These are phyloP conservation scores for Globisporangium spinosum DNA, from an alignment of 352 stramenopile species.

Conservation along the genomic window DNA sequence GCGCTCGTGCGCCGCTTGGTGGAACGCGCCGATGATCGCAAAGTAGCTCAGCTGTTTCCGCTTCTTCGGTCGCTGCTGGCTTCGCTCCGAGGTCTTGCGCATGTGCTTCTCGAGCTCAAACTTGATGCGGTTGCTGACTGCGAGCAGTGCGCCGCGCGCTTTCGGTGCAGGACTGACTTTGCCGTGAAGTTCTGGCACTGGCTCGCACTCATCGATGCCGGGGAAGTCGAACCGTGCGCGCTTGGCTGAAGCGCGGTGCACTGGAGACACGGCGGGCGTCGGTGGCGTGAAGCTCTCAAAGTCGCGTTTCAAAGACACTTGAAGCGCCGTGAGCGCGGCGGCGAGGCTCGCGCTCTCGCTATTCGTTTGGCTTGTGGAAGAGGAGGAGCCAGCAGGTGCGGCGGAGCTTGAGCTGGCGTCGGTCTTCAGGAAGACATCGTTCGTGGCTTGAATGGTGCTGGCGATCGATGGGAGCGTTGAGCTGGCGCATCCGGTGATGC, in stretches of 20 bases:
- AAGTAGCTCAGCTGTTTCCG: slow-evolving; percentile 77
- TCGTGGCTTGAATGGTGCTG: not conserved
- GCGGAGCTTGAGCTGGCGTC: slow-evolving; percentile 8
- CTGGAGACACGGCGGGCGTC: slow-evolving; percentile 64
- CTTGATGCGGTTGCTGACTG: slow-evolving; percentile 70
- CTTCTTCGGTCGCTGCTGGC: slow-evolving; percentile 43
- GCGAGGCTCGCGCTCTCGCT: slow-evolving; percentile 48
- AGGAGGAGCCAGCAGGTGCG: slow-evolving; percentile 12
- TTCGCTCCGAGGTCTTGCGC: slow-evolving; percentile 44
- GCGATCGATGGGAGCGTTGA: not conserved
- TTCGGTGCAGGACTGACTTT: slow-evolving; percentile 35
- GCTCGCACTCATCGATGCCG: slow-evolving; percentile 25
- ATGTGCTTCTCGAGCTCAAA: slow-evolving; percentile 65
- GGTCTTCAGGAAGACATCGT: slow-evolving; percentile 6
- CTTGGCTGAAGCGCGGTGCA: slow-evolving; percentile 46
- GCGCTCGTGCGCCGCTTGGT: slow-evolving; percentile 69
- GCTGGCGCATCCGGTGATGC: not conserved
- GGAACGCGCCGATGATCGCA: slow-evolving; percentile 75
- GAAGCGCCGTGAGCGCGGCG: slow-evolving; percentile 56
- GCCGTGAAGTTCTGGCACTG: slow-evolving; percentile 19
- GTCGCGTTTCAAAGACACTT: slow-evolving; percentile 74
- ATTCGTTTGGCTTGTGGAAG: slow-evolving; percentile 9
- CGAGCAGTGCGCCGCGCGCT: slow-evolving; percentile 50
- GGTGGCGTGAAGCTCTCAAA: slow-evolving; percentile 66
- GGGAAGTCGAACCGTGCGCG: slow-evolving; percentile 56